Evolutionary conservation across 257 asterid species (phyloP).

Genomic region (Voacanga thouarsii): DNA sequence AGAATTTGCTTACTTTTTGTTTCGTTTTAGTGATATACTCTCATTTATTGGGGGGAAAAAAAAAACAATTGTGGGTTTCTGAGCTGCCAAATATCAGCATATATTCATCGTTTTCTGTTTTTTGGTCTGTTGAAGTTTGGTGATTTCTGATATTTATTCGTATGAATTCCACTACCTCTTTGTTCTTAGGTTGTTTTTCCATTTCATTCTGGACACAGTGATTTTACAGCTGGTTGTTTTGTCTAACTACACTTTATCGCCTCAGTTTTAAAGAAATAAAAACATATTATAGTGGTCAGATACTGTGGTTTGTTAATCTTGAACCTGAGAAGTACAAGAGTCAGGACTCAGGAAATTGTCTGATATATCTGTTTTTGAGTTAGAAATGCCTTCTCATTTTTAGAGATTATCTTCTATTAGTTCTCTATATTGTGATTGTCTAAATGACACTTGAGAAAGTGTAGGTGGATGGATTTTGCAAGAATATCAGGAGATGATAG

Average conservation of each 20-base stretch:
- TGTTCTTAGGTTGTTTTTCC: not conserved
- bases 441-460: not conserved
- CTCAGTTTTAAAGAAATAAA: not conserved
- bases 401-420: not conserved
- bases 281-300: not conserved
- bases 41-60: not conserved
- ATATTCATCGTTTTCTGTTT: not conserved
- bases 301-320: not conserved
- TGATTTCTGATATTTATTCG: not conserved
- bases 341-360: not conserved
- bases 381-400: not conserved
- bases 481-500: not conserved
- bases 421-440: not conserved
- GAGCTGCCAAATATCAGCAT: not conserved
- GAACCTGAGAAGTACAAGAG: not conserved
- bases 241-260: not conserved
- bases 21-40: not conserved
- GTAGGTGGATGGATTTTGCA: not conserved
- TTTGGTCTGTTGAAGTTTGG: not conserved
- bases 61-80: not conserved
- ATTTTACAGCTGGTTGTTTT: too few relatives aligned
- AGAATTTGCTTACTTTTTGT: not conserved
- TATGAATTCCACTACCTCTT: not conserved
- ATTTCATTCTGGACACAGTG: not conserved
- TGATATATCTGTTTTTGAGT: not conserved